A percentile compares a stretch with the other conserved stretches of the same genome.
These are phyloP conservation scores for Aspergillus persii DNA, from an alignment of 2,329 filamentous ascomycete genomes.

Conservation along the genomic window DNA sequence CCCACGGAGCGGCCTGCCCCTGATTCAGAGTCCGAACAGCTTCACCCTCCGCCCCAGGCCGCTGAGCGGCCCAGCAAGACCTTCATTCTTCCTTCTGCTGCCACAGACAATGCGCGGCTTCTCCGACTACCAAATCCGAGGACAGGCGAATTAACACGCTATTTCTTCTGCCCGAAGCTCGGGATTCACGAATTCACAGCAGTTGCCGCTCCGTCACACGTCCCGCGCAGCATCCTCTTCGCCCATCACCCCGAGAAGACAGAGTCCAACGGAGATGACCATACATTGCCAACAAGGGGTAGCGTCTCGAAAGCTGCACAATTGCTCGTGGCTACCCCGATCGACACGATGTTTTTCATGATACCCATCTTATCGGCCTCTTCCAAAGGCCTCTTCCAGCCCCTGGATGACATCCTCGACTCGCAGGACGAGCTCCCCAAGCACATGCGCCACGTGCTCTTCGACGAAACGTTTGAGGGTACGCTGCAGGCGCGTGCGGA, in stretches of 20 bases:
- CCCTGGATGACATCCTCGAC: conserved; percentile 51
- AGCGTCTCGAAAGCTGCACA: conserved; percentile 67
- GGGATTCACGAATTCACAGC: conserved; percentile 63
- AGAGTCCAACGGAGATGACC: conserved; percentile 29
- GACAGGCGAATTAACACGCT: conserved; percentile 48
- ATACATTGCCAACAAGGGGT: conserved; percentile 42
- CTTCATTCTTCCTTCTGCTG: conserved; percentile 57
- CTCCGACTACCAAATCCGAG: conserved; percentile 56
- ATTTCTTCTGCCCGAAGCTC: conserved; percentile 57
- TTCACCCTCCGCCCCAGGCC: conserved; percentile 20
- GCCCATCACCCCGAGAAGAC: conserved; percentile 27
- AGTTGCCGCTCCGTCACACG: conserved; percentile 50
- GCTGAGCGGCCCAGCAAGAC: conserved; percentile 44
- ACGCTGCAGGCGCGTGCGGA: conserved; percentile 65
- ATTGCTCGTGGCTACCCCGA: conserved; percentile 76
- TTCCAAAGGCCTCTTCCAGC: conserved; percentile 42
- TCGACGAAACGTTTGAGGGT: conserved; percentile 37
- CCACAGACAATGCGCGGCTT: conserved; percentile 54
- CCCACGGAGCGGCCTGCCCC: conserved; percentile 16
- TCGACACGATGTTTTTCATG: conserved; percentile 82
- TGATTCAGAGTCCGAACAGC: conserved; percentile 13
- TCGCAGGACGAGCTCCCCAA: conserved; percentile 41
- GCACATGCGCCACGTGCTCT: conserved; percentile 42
- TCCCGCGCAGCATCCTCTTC: conserved; percentile 57
- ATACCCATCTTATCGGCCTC: conserved; percentile 65